Evolutionary conservation across 768 basidiomycete genomes (phyloP).

Genomic region (Steccherinum ochraceum): DNA sequence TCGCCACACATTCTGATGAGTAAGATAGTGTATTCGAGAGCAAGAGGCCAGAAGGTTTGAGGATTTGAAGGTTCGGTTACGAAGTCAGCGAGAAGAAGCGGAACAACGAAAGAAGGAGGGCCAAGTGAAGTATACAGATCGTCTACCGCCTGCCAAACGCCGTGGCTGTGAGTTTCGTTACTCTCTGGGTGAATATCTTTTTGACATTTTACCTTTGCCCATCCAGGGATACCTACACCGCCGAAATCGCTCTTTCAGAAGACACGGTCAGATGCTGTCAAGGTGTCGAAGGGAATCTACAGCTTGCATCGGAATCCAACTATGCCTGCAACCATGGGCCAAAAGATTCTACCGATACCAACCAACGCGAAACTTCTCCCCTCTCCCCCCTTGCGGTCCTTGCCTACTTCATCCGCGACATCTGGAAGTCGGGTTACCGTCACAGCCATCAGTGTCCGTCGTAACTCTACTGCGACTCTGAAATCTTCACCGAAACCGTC

Average conservation of each 20-base stretch:
- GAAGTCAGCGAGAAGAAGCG: constrained; percentile 59
- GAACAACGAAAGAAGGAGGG: constrained; percentile 73
- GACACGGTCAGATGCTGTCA: constrained; percentile 64
- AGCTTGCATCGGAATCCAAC: constrained; percentile 47
- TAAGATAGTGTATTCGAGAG: constrained; percentile 31
- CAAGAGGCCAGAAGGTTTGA: constrained; percentile 61
- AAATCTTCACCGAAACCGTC: neutral
- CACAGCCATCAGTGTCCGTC: constrained; percentile 35
- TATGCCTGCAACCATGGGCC: constrained; percentile 39
- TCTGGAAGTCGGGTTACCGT: constrained; percentile 41
- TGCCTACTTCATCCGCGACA: constrained; percentile 11
- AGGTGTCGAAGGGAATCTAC: constrained; percentile 57
- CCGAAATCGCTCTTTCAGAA: constrained; percentile 77
- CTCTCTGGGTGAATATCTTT: neutral
- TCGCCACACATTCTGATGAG: neutral
- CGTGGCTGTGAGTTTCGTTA: constrained; percentile 42
- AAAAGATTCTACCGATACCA: constrained; percentile 23
- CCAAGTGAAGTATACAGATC: constrained; percentile 71
- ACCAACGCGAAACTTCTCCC: constrained; percentile 14
- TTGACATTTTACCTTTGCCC: constrained; percentile 11
- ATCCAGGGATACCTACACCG: constrained; percentile 32
- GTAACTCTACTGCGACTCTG: neutral
- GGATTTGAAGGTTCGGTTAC: constrained; percentile 53
- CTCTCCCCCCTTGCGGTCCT: constrained; percentile 23
- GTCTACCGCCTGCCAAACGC: constrained; percentile 61